phyloP scores from a whole-genome alignment of 371 early-diverging fungal genomes.

The Mucor mucedo region DNA sequence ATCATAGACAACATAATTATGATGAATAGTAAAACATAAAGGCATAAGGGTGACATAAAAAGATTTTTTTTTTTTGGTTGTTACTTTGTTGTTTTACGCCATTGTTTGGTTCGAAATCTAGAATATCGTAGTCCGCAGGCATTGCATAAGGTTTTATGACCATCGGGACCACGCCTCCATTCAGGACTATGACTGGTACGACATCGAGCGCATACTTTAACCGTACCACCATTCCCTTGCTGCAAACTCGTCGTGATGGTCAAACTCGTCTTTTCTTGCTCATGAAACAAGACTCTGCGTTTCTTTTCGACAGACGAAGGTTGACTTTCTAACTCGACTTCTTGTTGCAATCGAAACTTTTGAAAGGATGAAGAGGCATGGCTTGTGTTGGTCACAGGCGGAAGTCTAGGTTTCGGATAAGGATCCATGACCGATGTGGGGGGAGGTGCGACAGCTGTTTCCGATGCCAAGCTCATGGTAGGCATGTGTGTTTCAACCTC shows the following conservation, averaged over 20 bases:
- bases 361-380: not conserved
- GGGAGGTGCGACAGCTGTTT: no score
- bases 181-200: slow-evolving; percentile 75
- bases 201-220: slow-evolving; percentile 69
- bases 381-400: no score
- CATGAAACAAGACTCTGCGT: not conserved
- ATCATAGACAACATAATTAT: no score
- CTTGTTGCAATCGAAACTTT: slow-evolving; percentile 4
- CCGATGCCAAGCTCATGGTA: not conserved
- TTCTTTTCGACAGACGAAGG: slow-evolving; percentile 7
- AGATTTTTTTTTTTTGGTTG: not conserved
- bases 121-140: slow-evolving; percentile 81
- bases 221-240: not conserved
- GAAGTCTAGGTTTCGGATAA: no score
- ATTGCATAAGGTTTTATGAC: slow-evolving; percentile 82
- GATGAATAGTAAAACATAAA: no score
- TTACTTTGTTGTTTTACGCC: slow-evolving; percentile 14
- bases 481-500: slow-evolving; percentile 4
- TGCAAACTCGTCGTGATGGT: not conserved
- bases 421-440: no score
- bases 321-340: not conserved
- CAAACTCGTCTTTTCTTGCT: not conserved
- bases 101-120: slow-evolving; percentile 66
- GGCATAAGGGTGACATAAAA: not conserved
- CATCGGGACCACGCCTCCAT: slow-evolving; percentile 80